Evolutionary conservation across 2,329 filamentous ascomycete species (phyloP).

Genomic region (Fusarium liriodendri): DNA sequence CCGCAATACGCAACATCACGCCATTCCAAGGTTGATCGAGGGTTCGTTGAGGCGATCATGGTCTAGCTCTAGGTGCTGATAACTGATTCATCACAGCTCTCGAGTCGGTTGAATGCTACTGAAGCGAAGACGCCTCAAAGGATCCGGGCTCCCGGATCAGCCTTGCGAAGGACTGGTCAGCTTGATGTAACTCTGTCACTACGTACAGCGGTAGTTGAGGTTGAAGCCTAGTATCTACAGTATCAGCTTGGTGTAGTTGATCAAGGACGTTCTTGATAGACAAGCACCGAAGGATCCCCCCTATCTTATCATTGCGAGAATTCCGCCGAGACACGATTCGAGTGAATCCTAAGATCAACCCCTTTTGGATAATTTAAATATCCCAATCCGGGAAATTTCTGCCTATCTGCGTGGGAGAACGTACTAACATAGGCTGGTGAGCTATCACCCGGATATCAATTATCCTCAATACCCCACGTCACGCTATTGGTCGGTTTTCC

Average conservation of each 20-base stretch:
- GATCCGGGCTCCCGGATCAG: not conserved
- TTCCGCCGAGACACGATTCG: not conserved
- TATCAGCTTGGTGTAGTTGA: not conserved
- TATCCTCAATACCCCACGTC: not conserved
- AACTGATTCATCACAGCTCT: not conserved
- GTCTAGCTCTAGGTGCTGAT: not conserved
- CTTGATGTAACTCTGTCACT: not conserved
- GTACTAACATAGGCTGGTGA: not conserved
- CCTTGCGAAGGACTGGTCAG: not conserved
- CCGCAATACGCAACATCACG: slow-evolving; percentile 2
- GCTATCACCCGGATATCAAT: not conserved
- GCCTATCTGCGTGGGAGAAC: not conserved
- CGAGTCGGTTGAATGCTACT: not conserved
- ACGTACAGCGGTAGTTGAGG: not conserved
- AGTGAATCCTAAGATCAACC: not conserved
- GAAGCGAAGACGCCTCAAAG: not conserved
- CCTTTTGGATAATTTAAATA: not conserved
- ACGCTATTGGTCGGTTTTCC: slow-evolving; percentile 2
- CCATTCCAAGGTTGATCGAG: not conserved
- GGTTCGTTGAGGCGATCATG: not conserved
- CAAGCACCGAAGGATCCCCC: not conserved
- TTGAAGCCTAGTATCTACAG: not conserved
- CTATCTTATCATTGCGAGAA: not conserved
- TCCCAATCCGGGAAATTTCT: not conserved
- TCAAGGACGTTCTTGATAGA: not conserved